Conservation (phyloP, 371 early-diverging fungal species). For the Lichtheimia hyalospora region DNA sequence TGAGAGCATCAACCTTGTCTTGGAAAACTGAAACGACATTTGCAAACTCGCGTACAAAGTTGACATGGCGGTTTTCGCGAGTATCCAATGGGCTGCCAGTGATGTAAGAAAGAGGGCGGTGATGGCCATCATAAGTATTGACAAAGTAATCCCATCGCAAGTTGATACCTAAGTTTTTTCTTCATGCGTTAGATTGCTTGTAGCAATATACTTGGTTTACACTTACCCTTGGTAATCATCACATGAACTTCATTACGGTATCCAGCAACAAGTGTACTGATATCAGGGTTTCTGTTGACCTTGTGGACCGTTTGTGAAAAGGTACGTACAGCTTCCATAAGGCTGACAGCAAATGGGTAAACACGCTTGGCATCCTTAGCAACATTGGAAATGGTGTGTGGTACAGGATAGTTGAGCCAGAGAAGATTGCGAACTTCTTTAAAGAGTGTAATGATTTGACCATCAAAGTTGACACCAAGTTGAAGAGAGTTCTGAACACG, state of each 20-base stretch:
- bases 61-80: slow-evolving; percentile 85
- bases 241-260: slow-evolving; percentile 91
- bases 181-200: neutral
- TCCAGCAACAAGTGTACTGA: slow-evolving; percentile 82
- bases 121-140: slow-evolving; percentile 71
- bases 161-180: slow-evolving; percentile 54
- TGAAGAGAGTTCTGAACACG: slow-evolving; percentile 81
- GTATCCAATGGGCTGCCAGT: slow-evolving; percentile 57
- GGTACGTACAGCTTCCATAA: slow-evolving; percentile 93
- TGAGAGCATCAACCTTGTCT: slow-evolving; percentile 88
- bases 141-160: slow-evolving; percentile 97
- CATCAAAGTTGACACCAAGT: slow-evolving; percentile 92
- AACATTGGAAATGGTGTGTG: slow-evolving; percentile 88
- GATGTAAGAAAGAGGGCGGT: slow-evolving; percentile 47
- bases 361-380: slow-evolving; percentile 97
- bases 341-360: slow-evolving; percentile 96
- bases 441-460: slow-evolving; percentile 92
- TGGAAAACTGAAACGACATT: slow-evolving; percentile 90
- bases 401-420: slow-evolving; percentile 92
- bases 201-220: neutral
- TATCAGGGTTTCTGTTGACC: slow-evolving; percentile 75
- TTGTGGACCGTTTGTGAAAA: slow-evolving; percentile 87
- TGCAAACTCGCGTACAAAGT: slow-evolving; percentile 95
- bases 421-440: slow-evolving; percentile 96
- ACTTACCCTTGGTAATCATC: slow-evolving; percentile 81